phyloP scores from a whole-genome alignment of 768 basidiomycete species.

The Tulasnella sp. region DNA sequence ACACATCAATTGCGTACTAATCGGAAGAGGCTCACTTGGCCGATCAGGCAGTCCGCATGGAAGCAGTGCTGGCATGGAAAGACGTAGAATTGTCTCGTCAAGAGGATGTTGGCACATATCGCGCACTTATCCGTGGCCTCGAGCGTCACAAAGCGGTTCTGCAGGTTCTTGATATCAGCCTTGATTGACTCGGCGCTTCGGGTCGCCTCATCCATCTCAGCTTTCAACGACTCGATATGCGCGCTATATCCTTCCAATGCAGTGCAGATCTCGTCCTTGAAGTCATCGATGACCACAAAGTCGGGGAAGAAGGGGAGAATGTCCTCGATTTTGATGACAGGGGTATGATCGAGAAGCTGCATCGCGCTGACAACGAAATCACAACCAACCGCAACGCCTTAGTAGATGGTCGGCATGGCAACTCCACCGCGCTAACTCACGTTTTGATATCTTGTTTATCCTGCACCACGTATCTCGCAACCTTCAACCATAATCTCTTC shows the following conservation, averaged over 20 bases:
- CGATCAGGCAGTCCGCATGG: constrained; percentile 95
- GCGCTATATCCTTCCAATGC: constrained; percentile 90
- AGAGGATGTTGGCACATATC: constrained; percentile 58
- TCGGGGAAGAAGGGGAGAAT: constrained; percentile 99
- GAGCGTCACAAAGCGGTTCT: constrained; percentile 84
- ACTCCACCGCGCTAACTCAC: constrained; percentile 44
- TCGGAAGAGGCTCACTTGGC: constrained; percentile 50
- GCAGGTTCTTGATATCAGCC: constrained; percentile 73
- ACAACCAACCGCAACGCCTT: neutral
- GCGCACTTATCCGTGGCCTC: constrained; percentile 81
- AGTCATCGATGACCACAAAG: constrained; percentile 98
- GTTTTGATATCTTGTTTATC: constrained; percentile 97
- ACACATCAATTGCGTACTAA: neutral
- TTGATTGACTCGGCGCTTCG: constrained; percentile 87
- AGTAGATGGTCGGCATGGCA: no score
- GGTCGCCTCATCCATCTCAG: constrained; percentile 95
- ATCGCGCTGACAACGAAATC: constrained; percentile 58
- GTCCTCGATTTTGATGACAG: constrained; percentile 94
- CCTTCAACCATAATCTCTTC: constrained; percentile 96
- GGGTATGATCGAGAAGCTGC: constrained; percentile 89
- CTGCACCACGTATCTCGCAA: constrained; percentile 96
- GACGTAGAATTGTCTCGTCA: constrained; percentile 91
- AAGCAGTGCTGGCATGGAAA: constrained; percentile 98
- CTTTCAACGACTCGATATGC: constrained; percentile 80
- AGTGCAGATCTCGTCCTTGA: constrained; percentile 96